These are phyloP conservation scores for Cinchona pubescens DNA, from an alignment of 257 asterid genomes.

Conservation along the genomic window DNA sequence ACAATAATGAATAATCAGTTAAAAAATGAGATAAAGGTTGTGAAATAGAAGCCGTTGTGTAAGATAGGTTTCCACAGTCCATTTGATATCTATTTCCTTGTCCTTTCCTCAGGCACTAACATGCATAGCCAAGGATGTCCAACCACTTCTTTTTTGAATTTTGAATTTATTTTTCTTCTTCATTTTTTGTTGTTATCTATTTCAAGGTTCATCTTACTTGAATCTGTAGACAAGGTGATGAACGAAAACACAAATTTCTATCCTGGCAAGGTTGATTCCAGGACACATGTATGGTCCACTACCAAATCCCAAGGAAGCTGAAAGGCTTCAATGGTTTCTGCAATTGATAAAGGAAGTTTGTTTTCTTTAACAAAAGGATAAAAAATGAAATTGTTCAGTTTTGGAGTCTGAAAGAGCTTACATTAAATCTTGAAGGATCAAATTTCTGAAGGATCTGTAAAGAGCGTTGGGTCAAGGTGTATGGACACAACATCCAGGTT, in stretches of 20 bases:
- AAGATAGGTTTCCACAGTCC: too few species aligned
- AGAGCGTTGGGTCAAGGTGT: slow-evolving; percentile 67
- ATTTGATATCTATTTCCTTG: not conserved
- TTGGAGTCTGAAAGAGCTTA: slow-evolving; percentile 29
- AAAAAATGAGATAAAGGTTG: too few species aligned
- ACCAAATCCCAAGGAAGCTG: slow-evolving; percentile 85
- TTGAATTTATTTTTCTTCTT: too few species aligned
- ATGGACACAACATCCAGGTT: slow-evolving; percentile 83
- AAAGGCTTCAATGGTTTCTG: slow-evolving; percentile 68
- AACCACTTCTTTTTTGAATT: too few species aligned
- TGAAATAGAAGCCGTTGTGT: too few species aligned
- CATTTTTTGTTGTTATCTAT: too few species aligned
- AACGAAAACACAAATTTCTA: slow-evolving; percentile 69
- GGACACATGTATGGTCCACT: slow-evolving; percentile 93
- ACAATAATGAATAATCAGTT: too few species aligned
- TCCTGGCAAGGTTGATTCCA: slow-evolving; percentile 83
- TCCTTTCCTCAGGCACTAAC: not conserved
- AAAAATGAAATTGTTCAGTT: not conserved
- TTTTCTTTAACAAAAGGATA: not conserved
- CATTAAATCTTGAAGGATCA: slow-evolving; percentile 79
- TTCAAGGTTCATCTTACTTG: slow-evolving; percentile 35
- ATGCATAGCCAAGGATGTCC: not conserved
- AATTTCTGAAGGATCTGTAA: slow-evolving; percentile 63
- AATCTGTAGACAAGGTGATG: slow-evolving; percentile 86
- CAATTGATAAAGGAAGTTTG: slow-evolving; percentile 11